These are phyloP conservation scores for Arachnomyces sp. DNA, from an alignment of 2,329 filamentous ascomycete genomes.

Conservation along the genomic window DNA sequence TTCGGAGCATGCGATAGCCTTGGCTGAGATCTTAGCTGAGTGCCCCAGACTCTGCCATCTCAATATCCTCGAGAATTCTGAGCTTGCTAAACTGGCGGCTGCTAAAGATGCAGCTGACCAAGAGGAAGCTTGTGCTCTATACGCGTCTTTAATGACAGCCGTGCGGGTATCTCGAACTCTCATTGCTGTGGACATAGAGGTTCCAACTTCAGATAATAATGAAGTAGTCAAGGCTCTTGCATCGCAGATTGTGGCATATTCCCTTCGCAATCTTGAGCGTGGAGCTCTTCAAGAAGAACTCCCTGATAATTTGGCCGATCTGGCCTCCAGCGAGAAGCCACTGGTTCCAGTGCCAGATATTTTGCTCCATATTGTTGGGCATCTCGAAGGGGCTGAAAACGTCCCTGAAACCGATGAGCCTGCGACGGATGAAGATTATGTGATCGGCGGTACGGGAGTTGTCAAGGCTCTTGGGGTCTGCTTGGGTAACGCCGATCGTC, in stretches of 20 bases:
- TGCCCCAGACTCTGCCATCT: conserved; percentile 73
- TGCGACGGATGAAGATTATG: conserved; percentile 85
- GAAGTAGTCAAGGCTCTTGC: conserved; percentile 88
- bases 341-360: conserved; percentile 67
- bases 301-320: conserved; percentile 34
- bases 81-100: conserved; percentile 57
- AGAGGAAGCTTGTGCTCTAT: conserved; percentile 89
- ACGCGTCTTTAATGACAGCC: conserved; percentile 82
- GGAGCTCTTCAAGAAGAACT: conserved; percentile 53
- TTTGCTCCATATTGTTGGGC: conserved; percentile 75
- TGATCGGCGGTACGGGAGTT: conserved; percentile 89
- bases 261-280: conserved; percentile 79
- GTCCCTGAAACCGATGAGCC: conserved; percentile 55
- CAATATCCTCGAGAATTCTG: conserved; percentile 71
- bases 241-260: conserved; percentile 92
- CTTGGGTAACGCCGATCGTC: conserved; percentile 66
- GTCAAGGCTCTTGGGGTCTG: conserved; percentile 91
- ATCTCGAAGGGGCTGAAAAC: conserved; percentile 45
- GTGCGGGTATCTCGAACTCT: conserved; percentile 74
- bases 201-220: conserved; percentile 70
- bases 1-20: conserved; percentile 78
- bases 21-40: conserved; percentile 86
- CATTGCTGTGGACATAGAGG: conserved; percentile 84
- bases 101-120: conserved; percentile 68
- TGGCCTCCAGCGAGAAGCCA: conserved; percentile 38